Percentiles rank a stretch among this genome's conserved stretches.
Evolutionary conservation across 768 basidiomycete species (phyloP).

Genomic region (Leccinellum albellum): DNA sequence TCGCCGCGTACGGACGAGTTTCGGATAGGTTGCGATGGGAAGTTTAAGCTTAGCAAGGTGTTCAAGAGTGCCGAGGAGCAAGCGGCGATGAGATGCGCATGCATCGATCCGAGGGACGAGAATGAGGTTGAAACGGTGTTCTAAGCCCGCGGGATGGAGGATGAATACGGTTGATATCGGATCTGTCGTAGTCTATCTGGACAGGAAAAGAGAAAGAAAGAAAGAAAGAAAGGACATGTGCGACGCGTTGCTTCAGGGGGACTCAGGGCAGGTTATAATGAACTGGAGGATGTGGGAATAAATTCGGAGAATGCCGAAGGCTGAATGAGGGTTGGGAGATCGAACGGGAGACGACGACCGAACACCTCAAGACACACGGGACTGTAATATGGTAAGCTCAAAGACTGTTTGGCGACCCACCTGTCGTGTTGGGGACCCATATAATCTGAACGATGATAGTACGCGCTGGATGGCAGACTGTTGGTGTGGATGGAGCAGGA

Average conservation of each 20-base stretch:
- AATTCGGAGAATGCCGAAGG: slow-evolving; percentile 18
- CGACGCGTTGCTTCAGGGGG: not conserved
- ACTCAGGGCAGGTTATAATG: slow-evolving; percentile 26
- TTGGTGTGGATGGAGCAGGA: slow-evolving; percentile 9
- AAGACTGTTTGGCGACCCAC: not conserved
- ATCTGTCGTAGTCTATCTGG: not conserved
- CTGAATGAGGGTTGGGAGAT: not conserved
- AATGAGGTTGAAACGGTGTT: slow-evolving; percentile 22
- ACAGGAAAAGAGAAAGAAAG: not conserved
- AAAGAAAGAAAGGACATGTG: not conserved
- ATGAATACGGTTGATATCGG: not conserved
- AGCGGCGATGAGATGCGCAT: slow-evolving; percentile 32
- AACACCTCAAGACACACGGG: slow-evolving; percentile 21
- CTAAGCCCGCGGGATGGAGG: slow-evolving; percentile 3
- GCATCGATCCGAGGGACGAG: slow-evolving; percentile 20
- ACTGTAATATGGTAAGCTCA: slow-evolving; percentile 30
- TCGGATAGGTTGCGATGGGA: slow-evolving; percentile 46
- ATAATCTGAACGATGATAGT: not conserved
- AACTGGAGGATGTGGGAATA: slow-evolving; percentile 18
- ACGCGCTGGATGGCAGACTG: slow-evolving; percentile 5
- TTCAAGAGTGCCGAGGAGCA: slow-evolving; percentile 61
- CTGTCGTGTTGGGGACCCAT: slow-evolving; percentile 1
- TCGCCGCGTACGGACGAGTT: slow-evolving; percentile 62
- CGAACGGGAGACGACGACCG: slow-evolving; percentile 15
- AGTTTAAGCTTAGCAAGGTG: slow-evolving; percentile 59